A percentile compares a stretch with the other conserved stretches of the same genome.
phyloP scores from a whole-genome alignment of 768 basidiomycete genomes.

The Boletus reticuloceps region DNA sequence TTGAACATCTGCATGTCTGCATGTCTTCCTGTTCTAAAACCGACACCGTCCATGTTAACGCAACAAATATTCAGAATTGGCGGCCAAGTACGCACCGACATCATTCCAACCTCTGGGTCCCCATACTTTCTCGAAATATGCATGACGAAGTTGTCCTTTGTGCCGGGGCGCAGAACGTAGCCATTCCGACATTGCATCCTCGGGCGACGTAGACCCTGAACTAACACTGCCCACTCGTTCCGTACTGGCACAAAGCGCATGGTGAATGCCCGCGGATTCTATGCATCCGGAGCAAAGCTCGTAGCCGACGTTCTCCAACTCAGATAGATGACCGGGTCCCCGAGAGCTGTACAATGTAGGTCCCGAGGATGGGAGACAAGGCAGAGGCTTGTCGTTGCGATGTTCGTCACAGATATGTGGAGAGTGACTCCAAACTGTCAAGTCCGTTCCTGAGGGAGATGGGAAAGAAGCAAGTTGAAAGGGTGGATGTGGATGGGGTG shows the following conservation, averaged over 20 bases:
- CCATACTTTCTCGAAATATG: constrained; percentile 88
- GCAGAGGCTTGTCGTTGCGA: constrained; percentile 42
- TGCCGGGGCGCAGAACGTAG: constrained; percentile 63
- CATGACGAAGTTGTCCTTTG: constrained; percentile 79
- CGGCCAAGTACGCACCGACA: constrained; percentile 58
- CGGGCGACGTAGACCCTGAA: constrained; percentile 48
- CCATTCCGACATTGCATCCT: constrained; percentile 59
- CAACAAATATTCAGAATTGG: not conserved
- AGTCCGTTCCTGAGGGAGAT: constrained; percentile 19
- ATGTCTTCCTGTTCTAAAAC: constrained; percentile 70
- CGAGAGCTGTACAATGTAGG: constrained; percentile 8
- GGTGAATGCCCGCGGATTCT: constrained; percentile 71
- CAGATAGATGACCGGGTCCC: not conserved
- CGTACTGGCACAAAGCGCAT: constrained; percentile 63
- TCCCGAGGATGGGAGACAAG: constrained; percentile 38
- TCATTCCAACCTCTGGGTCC: constrained; percentile 81
- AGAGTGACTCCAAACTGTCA: constrained; percentile 11
- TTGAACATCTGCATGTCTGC: constrained; percentile 67
- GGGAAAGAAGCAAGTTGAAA: constrained; percentile 21
- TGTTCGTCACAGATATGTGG: constrained; percentile 14
- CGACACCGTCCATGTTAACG: constrained; percentile 5
- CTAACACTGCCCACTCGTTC: constrained; percentile 18
- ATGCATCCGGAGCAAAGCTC: constrained; percentile 86
- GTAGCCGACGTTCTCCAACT: constrained; percentile 47
- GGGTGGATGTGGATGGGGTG: constrained; percentile 34